Percentiles rank a stretch among this genome's conserved stretches.
Evolutionary conservation across 129 eudicot species (phyloP).

Genomic region (Chrysanthemum makinoi): DNA sequence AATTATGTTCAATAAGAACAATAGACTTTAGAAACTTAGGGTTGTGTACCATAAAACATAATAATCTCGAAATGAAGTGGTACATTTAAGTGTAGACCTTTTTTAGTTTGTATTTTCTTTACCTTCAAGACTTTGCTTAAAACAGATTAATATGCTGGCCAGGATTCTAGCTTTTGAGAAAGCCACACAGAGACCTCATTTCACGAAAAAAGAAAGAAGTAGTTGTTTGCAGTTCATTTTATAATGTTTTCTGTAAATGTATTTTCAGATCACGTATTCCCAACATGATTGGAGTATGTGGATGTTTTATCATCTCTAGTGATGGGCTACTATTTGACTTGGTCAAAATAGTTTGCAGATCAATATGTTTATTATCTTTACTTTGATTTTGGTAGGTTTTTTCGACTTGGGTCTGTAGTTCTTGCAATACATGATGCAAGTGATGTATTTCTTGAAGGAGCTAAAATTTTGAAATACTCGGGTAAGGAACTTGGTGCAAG

Average conservation of each 20-base stretch:
- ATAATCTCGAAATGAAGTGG: not conserved
- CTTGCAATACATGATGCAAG: conserved; percentile 89
- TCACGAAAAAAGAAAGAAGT: not conserved
- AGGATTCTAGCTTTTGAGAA: not conserved
- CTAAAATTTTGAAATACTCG: conserved; percentile 72
- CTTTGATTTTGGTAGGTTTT: conserved; percentile 44
- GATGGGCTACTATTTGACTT: not conserved
- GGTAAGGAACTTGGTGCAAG: conserved; percentile 76
- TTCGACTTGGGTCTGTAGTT: conserved; percentile 57
- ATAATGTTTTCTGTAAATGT: not conserved
- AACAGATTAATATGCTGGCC: not conserved
- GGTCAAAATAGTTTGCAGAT: not conserved
- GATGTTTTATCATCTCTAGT: not conserved
- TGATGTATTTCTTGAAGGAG: conserved; percentile 80
- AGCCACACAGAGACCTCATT: not conserved
- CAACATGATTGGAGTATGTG: not conserved
- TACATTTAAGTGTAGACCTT: not conserved
- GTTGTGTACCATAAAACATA: not conserved
- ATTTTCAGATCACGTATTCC: not conserved
- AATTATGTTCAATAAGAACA: not conserved
- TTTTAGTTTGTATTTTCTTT: not conserved
- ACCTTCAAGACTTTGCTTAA: not conserved
- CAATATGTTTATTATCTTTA: not conserved
- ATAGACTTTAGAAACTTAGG: not conserved
- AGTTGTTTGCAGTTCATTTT: no score